Percentiles rank a stretch among this genome's conserved stretches.
Conservation (phyloP, 2,329 filamentous ascomycete genomes). For the Fusarium hostae region DNA sequence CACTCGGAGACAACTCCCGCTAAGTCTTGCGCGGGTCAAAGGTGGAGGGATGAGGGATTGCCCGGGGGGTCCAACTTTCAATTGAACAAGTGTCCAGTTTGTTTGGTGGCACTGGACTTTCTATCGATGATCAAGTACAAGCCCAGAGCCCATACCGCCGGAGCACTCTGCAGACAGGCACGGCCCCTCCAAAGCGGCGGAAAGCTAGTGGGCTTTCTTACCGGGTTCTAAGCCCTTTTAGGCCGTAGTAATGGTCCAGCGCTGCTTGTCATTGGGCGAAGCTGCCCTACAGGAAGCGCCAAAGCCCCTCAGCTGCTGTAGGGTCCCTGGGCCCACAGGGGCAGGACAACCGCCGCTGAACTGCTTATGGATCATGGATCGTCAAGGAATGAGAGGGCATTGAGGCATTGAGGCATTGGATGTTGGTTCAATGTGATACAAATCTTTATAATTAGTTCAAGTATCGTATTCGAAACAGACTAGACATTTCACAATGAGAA, state of each 20-base stretch:
- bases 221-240: slow-evolving; percentile 21
- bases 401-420: slow-evolving; percentile 1
- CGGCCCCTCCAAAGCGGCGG: slow-evolving; percentile 36
- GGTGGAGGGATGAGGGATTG: slow-evolving; percentile 16
- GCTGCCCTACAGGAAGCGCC: slow-evolving; percentile 27
- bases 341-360: slow-evolving; percentile 5
- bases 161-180: slow-evolving; percentile 23
- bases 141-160: slow-evolving; percentile 21
- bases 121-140: slow-evolving; percentile 21
- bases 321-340: slow-evolving; percentile 21
- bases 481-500: not conserved
- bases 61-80: slow-evolving; percentile 40
- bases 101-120: slow-evolving; percentile 30
- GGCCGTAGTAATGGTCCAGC: not conserved
- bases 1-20: slow-evolving; percentile 39
- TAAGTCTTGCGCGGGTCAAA: slow-evolving; percentile 9
- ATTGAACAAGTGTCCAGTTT: slow-evolving; percentile 60
- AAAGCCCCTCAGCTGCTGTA: slow-evolving; percentile 34
- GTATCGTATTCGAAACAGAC: not conserved
- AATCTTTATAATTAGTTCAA: not conserved
- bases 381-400: not conserved
- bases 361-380: slow-evolving; percentile 5
- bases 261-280: slow-evolving; percentile 20
- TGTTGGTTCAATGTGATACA: slow-evolving; percentile 1
- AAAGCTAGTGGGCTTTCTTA: slow-evolving; percentile 9